Evolutionary conservation across 176 grass and related monocot species (phyloP), one percentile per base, ranked within the genome.

Genomic region (Oryza nivara): DNA sequence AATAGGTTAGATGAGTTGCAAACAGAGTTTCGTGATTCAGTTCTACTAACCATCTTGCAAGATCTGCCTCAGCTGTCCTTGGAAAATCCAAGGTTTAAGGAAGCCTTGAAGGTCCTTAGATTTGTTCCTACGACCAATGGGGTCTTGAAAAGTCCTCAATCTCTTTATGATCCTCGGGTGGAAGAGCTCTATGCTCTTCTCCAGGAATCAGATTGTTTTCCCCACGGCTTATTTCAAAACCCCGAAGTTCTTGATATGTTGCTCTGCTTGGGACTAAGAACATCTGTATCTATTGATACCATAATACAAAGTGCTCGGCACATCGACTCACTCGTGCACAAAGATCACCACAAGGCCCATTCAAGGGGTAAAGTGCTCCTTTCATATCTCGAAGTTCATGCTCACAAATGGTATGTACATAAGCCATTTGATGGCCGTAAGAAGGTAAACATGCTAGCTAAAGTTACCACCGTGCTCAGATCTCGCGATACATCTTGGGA

Each of bases 81-180:
- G 72, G 95, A 95, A 78, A 89, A 98, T 83, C 89, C 95, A 82
- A 86, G 51, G 64, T 91, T 98, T 89, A 98, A 91, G 81, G 92
- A 95, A 86, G 66, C 64, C 68, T 88, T 98, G 83, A 95, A 93
- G 89, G 84, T 80, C 64, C 72, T 93, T 76, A 95, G 80, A 83
- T 98, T 95, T 61, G 87, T 98, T 80, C 91, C 89, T 22, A 95
- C 95, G 11, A 74, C 88, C 68, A 93, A 76, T 87, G 87, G 92
- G 48, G 76, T 28, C 79, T 92, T 98, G 88, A 88, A 80, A 82
- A 90, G 88, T 85, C 95, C 95, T 87, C 91, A 85, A 82, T 95
- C 87, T 85, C 89, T 98, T 90, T 98, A 98, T 87, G 92, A 98
- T 94, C 95, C 95, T 85, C 89, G 95, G 26, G 82, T 95, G 76